These are phyloP conservation scores for Saturnispora saitoi DNA, from an alignment of 805 yeast genomes.

Conservation along the genomic window DNA sequence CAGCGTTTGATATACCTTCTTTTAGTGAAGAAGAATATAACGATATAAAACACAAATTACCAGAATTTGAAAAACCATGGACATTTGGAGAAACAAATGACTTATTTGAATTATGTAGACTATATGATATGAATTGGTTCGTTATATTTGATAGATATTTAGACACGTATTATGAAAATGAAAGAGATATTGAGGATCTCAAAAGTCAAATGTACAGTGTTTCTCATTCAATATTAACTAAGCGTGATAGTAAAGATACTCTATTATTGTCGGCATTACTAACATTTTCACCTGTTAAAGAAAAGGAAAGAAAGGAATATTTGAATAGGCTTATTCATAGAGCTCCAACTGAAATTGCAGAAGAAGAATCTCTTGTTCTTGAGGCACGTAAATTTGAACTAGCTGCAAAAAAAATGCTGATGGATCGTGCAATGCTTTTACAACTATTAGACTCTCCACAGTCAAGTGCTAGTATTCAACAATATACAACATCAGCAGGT, in stretches of 20 bases:
- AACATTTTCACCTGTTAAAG: conserved; percentile 60
- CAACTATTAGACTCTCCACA: conserved; percentile 84
- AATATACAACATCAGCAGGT: conserved; percentile 79
- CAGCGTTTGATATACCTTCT: conserved; percentile 58
- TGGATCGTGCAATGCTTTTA: conserved; percentile 72
- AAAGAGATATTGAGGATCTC: conserved; percentile 64
- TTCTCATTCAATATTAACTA: conserved; percentile 44
- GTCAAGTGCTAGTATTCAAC: conserved; percentile 62
- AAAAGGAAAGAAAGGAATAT: conserved; percentile 72
- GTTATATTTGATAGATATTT: conserved; percentile 53
- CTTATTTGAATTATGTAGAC: conserved; percentile 59
- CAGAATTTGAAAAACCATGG: conserved; percentile 37
- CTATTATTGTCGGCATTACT: conserved; percentile 51
- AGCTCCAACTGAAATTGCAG: conserved; percentile 95
- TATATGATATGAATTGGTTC: conserved; percentile 61
- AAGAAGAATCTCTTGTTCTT: conserved; percentile 87
- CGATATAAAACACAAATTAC: conserved; percentile 9
- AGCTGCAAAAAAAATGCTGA: conserved; percentile 80
- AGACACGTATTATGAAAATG: conserved; percentile 33
- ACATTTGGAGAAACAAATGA: conserved; percentile 67
- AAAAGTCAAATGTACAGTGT: conserved; percentile 74
- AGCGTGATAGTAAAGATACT: conserved; percentile 32
- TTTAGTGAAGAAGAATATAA: conserved; percentile 56
- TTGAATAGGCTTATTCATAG: conserved; percentile 67
- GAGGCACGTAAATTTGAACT: conserved; percentile 90